Evolutionary conservation across 257 asterid species (phyloP), one percentile per base, ranked within the genome.

Genomic region (Ballota nigra): DNA sequence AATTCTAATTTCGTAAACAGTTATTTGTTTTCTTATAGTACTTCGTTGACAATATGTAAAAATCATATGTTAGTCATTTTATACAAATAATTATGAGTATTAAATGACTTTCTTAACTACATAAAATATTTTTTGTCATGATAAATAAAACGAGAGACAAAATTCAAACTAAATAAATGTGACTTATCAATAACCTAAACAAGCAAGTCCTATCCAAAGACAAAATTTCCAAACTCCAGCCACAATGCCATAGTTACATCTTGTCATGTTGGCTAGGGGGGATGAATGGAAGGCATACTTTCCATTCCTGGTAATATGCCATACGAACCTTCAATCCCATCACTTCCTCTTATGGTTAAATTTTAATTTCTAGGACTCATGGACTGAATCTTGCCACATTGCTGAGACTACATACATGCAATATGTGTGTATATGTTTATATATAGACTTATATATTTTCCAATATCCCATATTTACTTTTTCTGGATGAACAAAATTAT

Each of bases 261-360:
- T 4, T 13, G 11, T 38, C 22, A 58, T 18, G 13, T 3, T 43
- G 78, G 40, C 82, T 55, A 59, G 80, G 63, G 63, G 72, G 75
- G 68, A 12, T 69, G 80, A 19, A 76, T 20, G 6, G 7, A 53
- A 16, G n/a, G 24, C 45, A 63, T 34, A 16, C 5, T 75, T 40
- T 9, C 49, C 69, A 4, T 69, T 29, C 11, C 9, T 36, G 28
- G 70, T 34, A 62, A 72, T 68, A 45, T 67, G 26, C 23, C 77
- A 75, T 19, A 16, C 4, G 9, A 2, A 26, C 74, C 51, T 36
- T 8, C 33, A 29, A 38, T 29, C 29, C 68, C 65, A 71, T 63
- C 68, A 33, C 6, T 68, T 55, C 34, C 82, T 66, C 20, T 16
- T 38, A 0, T 6, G 51, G 49, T 20, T 23, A 41, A 34, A 3